Base-by-base conservation (phyloP, 495 filamentous ascomycete genomes). In the Zalerion maritima region DNA sequence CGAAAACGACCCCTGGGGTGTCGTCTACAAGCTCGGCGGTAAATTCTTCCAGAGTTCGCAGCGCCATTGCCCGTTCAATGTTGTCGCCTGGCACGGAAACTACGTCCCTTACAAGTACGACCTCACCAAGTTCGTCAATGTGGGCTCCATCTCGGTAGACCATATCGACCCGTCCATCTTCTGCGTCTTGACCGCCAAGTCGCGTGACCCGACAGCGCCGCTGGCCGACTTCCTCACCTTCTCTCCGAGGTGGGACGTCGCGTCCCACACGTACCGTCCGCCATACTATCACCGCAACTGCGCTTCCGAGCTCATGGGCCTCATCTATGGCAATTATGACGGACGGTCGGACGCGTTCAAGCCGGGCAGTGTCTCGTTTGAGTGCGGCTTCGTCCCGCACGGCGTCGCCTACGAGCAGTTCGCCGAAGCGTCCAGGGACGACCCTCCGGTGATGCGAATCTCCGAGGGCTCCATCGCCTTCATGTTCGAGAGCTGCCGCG, bases 41-140 rank as follows among this genome's bases (percentile, higher is more conserved):
- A 64, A 64, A 21, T 64, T 80, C 28, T 75, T 75, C 53, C 53
- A 58, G 2, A 67, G 65, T 2, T 59, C 58, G 29, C 81, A 84
- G 55, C 46, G 55, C 8, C 81, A 84, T 50, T 77, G 71, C 0
- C 81, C 81, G 7, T 91, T 86, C 40, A 79, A 91, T 39, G 66
- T 91, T 1, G 81, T 85, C 5, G 77, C 78, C 12, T 91, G 82
- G 82, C 79, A 87, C 42, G 73, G 75, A 26, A 60, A 57, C 40
- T 85, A 83, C 49, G 79, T 80, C 43, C 81, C 82, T 0, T 86
- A 74, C 68, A 91, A 91, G 47, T 89, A 91, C 57, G 81, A 87
- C 48, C 67, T 91, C 1, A 76, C 69, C 3, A 69, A 75, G 26
- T 91, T 86, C 66, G 79, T 73, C 55, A 75, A 73, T 24, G 71